Evolutionary conservation across 495 filamentous ascomycete genomes (phyloP).

Genomic region (Aspergillus hancockii): DNA sequence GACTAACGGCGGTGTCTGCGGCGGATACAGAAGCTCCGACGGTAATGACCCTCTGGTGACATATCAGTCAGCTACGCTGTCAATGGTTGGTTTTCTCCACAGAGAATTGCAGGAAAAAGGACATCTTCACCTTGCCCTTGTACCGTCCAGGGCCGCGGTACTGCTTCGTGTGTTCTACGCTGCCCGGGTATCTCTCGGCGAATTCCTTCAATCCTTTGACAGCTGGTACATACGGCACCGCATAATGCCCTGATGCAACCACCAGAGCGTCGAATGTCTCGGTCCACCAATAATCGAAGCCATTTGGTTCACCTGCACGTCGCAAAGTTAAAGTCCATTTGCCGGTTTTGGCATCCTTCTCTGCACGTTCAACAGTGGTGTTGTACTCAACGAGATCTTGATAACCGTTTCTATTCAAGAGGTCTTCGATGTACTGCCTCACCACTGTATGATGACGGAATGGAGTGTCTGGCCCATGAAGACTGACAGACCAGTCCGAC

Average conservation of each 20-base stretch:
- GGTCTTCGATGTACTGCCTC: constrained; percentile 39
- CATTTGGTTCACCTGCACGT: constrained; percentile 21
- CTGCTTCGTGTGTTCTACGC: constrained; percentile 43
- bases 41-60: constrained; percentile 37
- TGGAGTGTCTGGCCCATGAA: constrained; percentile 39
- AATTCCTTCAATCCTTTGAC: constrained; percentile 48
- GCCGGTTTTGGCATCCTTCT: constrained; percentile 28
- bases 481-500: constrained; percentile 37
- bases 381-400: constrained; percentile 39
- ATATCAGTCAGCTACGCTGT: constrained; percentile 9
- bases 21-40: constrained; percentile 48
- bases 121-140: constrained; percentile 33
- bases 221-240: constrained; percentile 67
- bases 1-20: constrained; percentile 40
- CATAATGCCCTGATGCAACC: constrained; percentile 79
- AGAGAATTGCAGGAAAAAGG: background rate
- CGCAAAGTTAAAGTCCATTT: constrained; percentile 43
- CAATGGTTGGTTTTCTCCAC: background rate
- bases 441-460: constrained; percentile 43
- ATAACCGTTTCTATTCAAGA: constrained; percentile 37
- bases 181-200: constrained; percentile 31
- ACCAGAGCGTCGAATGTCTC: constrained; percentile 69
- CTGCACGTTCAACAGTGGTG: constrained; percentile 43
- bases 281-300: constrained; percentile 46
- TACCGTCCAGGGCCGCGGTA: constrained; percentile 41